Conservation (phyloP, 2,329 filamentous ascomycete species). For the Pseudopithomyces maydicus region DNA sequence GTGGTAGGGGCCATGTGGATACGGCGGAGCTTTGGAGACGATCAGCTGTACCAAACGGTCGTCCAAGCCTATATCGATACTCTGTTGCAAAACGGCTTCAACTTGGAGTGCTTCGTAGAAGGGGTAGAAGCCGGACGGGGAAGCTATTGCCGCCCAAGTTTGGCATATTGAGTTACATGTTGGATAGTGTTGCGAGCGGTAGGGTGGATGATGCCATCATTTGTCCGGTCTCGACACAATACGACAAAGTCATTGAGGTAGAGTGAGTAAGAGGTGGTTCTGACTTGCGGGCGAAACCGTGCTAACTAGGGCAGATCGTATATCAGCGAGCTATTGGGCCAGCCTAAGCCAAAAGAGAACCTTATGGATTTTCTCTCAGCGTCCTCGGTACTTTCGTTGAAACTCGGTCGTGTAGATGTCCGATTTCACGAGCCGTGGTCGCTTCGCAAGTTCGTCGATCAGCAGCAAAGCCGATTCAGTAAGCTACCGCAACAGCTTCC, state of each 20-base stretch:
- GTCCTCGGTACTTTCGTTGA: conserved; percentile 85
- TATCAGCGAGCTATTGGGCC: conserved; percentile 88
- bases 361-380: conserved; percentile 85
- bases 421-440: conserved; percentile 98
- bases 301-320: conserved; percentile 65
- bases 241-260: conserved; percentile 98
- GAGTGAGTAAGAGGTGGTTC: conserved; percentile 23
- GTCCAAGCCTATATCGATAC: conserved; percentile 97
- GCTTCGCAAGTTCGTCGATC: conserved; percentile 76
- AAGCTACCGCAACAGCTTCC: conserved; percentile 41
- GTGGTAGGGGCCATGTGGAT: conserved; percentile 83
- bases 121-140: conserved; percentile 91
- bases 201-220: conserved; percentile 90
- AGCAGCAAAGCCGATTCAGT: conserved; percentile 69
- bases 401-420: conserved; percentile 90
- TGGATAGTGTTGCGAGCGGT: conserved; percentile 88
- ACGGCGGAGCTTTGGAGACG: conserved; percentile 86
- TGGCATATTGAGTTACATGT: conserved; percentile 87
- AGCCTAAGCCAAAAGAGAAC: conserved; percentile 96
- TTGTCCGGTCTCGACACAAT: conserved; percentile 95
- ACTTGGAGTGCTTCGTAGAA: conserved; percentile 98
- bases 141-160: conserved; percentile 95
- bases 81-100: conserved; percentile 85
- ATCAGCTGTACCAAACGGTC: conserved; percentile 86
- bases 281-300: neutral